phyloP scores from a whole-genome alignment of 371 early-diverging fungal species.

The Saksenaea vasiformis region DNA sequence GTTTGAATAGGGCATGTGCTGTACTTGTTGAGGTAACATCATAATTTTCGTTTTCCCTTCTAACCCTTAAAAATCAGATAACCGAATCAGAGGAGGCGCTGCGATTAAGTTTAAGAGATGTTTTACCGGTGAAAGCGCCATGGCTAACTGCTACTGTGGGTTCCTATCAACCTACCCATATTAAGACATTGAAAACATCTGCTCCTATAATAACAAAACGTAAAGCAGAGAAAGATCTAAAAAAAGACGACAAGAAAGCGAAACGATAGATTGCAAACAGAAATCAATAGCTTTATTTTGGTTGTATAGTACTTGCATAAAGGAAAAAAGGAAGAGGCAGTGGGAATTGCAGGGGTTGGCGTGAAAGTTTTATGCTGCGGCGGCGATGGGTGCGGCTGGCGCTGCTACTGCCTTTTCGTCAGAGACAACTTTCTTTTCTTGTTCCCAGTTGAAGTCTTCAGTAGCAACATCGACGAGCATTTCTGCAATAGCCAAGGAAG shows the following conservation, averaged over 20 bases:
- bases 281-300: slow-evolving; percentile 4
- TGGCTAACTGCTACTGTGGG: slow-evolving; percentile 22
- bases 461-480: slow-evolving; percentile 49
- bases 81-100: slow-evolving; percentile 29
- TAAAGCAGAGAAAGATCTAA: not conserved
- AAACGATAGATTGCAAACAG: not conserved
- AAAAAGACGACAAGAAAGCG: not conserved
- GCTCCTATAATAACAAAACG: slow-evolving; percentile 17
- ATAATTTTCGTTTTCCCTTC: not conserved
- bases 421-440: slow-evolving; percentile 7
- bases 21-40: slow-evolving; percentile 24
- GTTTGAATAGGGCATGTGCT: slow-evolving; percentile 19
- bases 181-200: slow-evolving; percentile 32
- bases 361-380: not conserved
- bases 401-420: slow-evolving; percentile 9
- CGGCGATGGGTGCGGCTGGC: slow-evolving; percentile 2
- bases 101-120: slow-evolving; percentile 22
- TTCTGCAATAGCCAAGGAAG: slow-evolving; percentile 54
- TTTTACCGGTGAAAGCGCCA: slow-evolving; percentile 26
- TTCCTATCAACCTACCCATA: slow-evolving; percentile 14
- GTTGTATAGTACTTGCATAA: not conserved
- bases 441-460: slow-evolving; percentile 47
- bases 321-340: not conserved
- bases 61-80: slow-evolving; percentile 6
- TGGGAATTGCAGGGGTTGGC: not conserved